These are phyloP conservation scores for Acer yangbiense DNA, from an alignment of 345 rosid species.

Conservation along the genomic window DNA sequence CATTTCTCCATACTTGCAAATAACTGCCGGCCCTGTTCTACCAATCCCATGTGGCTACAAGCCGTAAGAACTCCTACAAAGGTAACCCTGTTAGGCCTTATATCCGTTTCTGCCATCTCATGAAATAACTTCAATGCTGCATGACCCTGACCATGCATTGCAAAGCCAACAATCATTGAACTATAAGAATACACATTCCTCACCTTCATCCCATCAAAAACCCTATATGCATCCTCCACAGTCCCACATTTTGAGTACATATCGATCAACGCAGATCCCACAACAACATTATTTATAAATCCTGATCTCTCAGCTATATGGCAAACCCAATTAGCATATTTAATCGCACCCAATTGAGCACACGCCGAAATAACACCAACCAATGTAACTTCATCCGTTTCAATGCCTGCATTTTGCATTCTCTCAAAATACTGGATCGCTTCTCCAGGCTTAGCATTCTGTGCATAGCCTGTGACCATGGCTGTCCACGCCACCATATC, in stretches of 20 bases:
- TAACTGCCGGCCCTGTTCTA: slow-evolving; percentile 57
- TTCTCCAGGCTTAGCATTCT: slow-evolving; percentile 75
- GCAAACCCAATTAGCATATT: slow-evolving; percentile 52
- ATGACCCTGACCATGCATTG: slow-evolving; percentile 66
- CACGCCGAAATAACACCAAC: slow-evolving; percentile 77
- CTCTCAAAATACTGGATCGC: slow-evolving; percentile 57
- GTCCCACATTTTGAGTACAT: slow-evolving; percentile 87
- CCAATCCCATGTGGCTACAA: slow-evolving; percentile 65
- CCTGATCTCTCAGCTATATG: slow-evolving; percentile 44
- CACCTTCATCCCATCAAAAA: slow-evolving; percentile 55
- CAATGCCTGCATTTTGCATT: slow-evolving; percentile 58
- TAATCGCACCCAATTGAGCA: slow-evolving; percentile 68
- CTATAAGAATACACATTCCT: slow-evolving; percentile 77
- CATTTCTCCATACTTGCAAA: slow-evolving; percentile 61
- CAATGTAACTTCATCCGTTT: slow-evolving; percentile 55
- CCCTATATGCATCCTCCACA: slow-evolving; percentile 57
- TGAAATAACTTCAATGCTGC: slow-evolving; percentile 63
- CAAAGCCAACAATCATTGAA: slow-evolving; percentile 85
- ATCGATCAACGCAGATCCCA: slow-evolving; percentile 80
- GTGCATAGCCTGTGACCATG: slow-evolving; percentile 70
- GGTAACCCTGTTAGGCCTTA: slow-evolving; percentile 69
- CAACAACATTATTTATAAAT: slow-evolving; percentile 41
- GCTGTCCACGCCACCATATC: slow-evolving; percentile 79
- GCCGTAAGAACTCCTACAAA: slow-evolving; percentile 83
- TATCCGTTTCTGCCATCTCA: slow-evolving; percentile 57